Conservation (phyloP, 495 filamentous ascomycete species). For the Pyrenula massariospora region DNA sequence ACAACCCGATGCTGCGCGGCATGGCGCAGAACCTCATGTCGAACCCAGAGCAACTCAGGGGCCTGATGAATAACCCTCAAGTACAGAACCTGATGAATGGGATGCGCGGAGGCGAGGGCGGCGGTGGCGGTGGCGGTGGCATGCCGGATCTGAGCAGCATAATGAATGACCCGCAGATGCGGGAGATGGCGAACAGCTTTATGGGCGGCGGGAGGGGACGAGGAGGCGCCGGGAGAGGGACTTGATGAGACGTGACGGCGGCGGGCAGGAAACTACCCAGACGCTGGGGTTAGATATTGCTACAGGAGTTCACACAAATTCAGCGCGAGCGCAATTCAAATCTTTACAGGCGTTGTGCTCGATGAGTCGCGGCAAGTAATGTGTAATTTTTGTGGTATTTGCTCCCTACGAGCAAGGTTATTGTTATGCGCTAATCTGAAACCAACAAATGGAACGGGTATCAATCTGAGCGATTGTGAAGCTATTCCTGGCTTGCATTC, state of each 20-base stretch:
- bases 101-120: slow-evolving; percentile 39
- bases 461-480: neutral
- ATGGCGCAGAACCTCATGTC: slow-evolving; percentile 97
- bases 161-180: slow-evolving; percentile 85
- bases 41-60: slow-evolving; percentile 81
- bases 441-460: neutral
- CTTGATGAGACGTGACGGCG: slow-evolving; percentile 13
- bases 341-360: too few species aligned
- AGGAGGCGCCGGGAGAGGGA: slow-evolving; percentile 32
- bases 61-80: slow-evolving; percentile 88
- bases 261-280: slow-evolving; percentile 4
- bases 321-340: too few species aligned
- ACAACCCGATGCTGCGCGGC: slow-evolving; percentile 89
- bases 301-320: too few species aligned
- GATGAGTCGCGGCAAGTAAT: too few species aligned
- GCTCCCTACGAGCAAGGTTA: too few species aligned
- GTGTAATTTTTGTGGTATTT: too few species aligned
- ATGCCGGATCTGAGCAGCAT: slow-evolving; percentile 69
- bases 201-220: slow-evolving; percentile 69
- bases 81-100: slow-evolving; percentile 69
- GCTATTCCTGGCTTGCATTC: too few species aligned
- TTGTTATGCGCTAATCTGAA: too few species aligned
- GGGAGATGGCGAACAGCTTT: slow-evolving; percentile 53
- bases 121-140: slow-evolving; percentile 42
- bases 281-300: too few species aligned